Evolutionary conservation across 257 asterid species (phyloP), one percentile per base, ranked within the genome.

Genomic region (Primulina tabacum): DNA sequence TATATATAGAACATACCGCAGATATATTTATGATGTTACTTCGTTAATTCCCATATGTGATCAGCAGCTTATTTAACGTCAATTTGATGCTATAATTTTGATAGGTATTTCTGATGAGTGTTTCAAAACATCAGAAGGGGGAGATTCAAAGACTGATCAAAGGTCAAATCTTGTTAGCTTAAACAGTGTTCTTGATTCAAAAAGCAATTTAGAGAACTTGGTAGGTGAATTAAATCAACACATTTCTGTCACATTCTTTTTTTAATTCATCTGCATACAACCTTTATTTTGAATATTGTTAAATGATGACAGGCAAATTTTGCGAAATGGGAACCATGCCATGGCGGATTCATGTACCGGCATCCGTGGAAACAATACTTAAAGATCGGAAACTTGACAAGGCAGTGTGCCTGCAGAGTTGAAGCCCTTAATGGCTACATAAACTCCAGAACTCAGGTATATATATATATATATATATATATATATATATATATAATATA

Each of bases 341-440:
- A 90, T 64, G 96, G 97, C 5, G 68, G 56, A 20, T 90, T 88
- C 90, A 75, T 65, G 88, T 88, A 76, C 68, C 72, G 83, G 5
- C 97, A 90, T 80, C 97, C 97, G 34, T 90, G 96, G 97, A 81
- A 78, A 65, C 97, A 88, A 61, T 92, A 92, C 75, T 75, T 85
- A 66, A 89, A 86, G 71, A 79, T 89, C 29, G 93, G 92, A 28
- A 29, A 70, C 35, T 74, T 92, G 30, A 81, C 81, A 3, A 84
- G 98, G 64, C 88, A 85, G 52, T 89, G 95, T 76, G 95, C 95
- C 24, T 79, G 64, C 55, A 78, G 87, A 3, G 64, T 85, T 17
- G 94, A 89, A 56, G 77, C 90, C 68, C 89, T 89, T 52, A 83
- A 72, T 65, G 72, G 20, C 77, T 84, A 81, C 78, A 81, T 84